These are phyloP conservation scores for Syzygium grande DNA, from an alignment of 345 rosid species.

Conservation along the genomic window DNA sequence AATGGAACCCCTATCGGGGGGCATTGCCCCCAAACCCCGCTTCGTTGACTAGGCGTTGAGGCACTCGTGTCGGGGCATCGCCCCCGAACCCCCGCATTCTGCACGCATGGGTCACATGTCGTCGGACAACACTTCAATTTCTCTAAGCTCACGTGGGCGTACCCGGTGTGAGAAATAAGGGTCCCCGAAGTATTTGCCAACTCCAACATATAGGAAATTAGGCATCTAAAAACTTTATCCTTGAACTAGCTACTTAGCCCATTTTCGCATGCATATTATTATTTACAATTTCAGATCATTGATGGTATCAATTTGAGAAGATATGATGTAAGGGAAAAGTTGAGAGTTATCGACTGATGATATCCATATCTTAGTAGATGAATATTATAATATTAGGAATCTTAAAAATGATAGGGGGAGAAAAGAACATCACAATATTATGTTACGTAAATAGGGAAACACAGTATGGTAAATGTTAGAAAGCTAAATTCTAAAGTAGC, in stretches of 20 bases:
- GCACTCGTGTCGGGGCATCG: no score
- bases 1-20: no score
- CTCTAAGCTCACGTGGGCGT: no score
- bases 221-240: background rate
- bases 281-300: background rate
- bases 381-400: background rate
- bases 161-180: no score
- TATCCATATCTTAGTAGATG: background rate
- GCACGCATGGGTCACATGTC: no score
- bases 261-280: background rate
- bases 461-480: background rate
- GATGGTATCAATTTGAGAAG: background rate
- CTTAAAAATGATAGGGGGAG: background rate
- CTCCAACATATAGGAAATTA: no score
- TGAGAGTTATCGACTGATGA: background rate
- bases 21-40: no score
- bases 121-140: no score
- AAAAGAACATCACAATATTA: background rate
- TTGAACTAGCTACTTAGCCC: background rate
- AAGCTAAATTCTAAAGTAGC: background rate
- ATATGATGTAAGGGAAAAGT: background rate
- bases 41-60: no score
- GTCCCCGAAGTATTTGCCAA: no score
- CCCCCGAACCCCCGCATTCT: no score
- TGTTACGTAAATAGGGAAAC: background rate